phyloP scores from a whole-genome alignment of 495 filamentous ascomycete genomes.

The Lophium mytilinum region DNA sequence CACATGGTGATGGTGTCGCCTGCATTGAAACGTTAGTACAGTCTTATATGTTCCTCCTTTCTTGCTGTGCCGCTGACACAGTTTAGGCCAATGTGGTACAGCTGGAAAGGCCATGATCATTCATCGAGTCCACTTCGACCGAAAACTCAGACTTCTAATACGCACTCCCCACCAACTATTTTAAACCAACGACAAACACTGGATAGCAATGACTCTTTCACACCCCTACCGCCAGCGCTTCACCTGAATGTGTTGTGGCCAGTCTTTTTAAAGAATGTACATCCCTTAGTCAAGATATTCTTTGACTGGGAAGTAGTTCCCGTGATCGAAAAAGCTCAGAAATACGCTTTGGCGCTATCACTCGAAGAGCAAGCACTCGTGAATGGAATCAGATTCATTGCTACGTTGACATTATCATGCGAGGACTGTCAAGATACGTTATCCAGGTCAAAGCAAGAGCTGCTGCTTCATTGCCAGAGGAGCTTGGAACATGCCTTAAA shows the following conservation, averaged over 20 bases:
- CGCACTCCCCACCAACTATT: not conserved
- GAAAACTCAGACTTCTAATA: not conserved
- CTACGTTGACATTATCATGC: not conserved
- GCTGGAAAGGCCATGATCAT: not conserved
- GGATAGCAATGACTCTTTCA: not conserved
- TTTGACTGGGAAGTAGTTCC: not conserved
- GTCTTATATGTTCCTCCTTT: not conserved
- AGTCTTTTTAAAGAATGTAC: not conserved
- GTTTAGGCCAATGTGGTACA: not conserved
- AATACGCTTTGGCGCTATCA: not conserved
- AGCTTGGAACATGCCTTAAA: not conserved
- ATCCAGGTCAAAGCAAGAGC: not conserved
- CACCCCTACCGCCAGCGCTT: not conserved
- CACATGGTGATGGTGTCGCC: not conserved
- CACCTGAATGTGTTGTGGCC: not conserved
- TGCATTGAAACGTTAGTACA: not conserved
- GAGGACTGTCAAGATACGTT: not conserved
- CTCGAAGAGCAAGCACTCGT: not conserved
- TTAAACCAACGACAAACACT: not conserved
- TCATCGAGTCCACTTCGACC: not conserved
- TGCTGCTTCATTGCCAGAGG: not conserved
- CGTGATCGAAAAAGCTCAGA: not conserved
- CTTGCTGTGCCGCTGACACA: not conserved
- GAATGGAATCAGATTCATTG: not conserved
- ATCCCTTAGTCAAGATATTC: not conserved